Conservation (phyloP, 2,329 filamentous ascomycete species). For the Uncinocarpus reesii region DNA sequence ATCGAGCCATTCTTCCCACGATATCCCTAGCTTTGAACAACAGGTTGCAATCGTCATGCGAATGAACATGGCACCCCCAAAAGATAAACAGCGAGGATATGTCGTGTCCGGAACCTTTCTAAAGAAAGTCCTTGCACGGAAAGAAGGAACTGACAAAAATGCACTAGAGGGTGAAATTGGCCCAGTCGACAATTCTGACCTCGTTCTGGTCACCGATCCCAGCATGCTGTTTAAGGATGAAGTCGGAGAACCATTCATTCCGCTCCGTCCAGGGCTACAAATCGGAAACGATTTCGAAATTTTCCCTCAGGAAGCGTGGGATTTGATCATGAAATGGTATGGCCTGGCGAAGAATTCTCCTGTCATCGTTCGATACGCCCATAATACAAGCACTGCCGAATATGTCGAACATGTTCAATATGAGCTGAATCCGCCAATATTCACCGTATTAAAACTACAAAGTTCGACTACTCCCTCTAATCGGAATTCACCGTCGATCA, state of each 20-base stretch:
- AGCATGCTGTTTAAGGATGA: constrained; percentile 36
- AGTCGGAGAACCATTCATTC: constrained; percentile 51
- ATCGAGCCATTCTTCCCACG: constrained; percentile 13
- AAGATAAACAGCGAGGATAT: constrained; percentile 65
- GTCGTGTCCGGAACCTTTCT: constrained; percentile 75
- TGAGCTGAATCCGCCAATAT: constrained; percentile 74
- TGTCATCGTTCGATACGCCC: constrained; percentile 63
- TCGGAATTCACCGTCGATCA: constrained; percentile 52
- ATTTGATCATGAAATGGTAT: constrained; percentile 71
- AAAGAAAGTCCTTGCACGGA: constrained; percentile 57
- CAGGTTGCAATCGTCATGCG: constrained; percentile 65
- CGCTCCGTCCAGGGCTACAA: constrained; percentile 56
- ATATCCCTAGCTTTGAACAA: constrained; percentile 46
- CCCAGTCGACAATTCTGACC: constrained; percentile 76
- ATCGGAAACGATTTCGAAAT: constrained; percentile 64
- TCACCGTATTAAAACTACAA: constrained; percentile 72
- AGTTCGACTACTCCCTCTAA: constrained; percentile 46
- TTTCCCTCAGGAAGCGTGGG: constrained; percentile 71
- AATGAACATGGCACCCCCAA: constrained; percentile 45
- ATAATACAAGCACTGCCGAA: constrained; percentile 57
- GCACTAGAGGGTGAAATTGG: constrained; percentile 56
- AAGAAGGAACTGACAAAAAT: constrained; percentile 49
- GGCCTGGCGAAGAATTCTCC: constrained; percentile 59
- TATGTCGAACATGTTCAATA: constrained; percentile 61
- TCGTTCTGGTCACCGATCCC: constrained; percentile 52